Evolutionary conservation across 1,284 basidiomycete genomes (phyloP).

Genomic region (Schizophyllum commune): DNA sequence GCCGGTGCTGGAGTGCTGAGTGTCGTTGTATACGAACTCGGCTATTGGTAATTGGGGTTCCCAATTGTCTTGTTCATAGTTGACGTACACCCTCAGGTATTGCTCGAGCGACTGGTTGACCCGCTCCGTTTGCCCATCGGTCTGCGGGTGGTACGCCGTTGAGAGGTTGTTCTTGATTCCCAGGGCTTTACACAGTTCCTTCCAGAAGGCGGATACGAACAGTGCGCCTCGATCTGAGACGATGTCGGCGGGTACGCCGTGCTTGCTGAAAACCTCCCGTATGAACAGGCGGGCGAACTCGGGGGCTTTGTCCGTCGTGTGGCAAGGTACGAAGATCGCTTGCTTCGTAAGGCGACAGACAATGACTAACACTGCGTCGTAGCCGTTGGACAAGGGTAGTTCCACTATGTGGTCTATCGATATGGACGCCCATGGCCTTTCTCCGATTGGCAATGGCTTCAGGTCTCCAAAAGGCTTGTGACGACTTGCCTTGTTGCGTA

Average conservation of each 20-base stretch:
- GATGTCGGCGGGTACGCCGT: conserved; percentile 18
- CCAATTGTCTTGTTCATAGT: conserved; percentile 31
- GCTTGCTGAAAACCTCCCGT: conserved; percentile 24
- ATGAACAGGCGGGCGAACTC: conserved; percentile 22
- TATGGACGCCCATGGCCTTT: conserved; percentile 14
- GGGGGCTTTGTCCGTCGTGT: conserved; percentile 17
- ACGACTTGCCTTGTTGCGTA: conserved; percentile 19
- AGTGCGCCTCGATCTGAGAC: conserved; percentile 22
- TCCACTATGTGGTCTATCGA: conserved; percentile 28
- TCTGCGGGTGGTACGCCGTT: conserved; percentile 28
- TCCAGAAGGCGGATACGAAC: conserved; percentile 17
- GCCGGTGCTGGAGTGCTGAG: conserved; percentile 16
- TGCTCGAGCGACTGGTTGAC: conserved; percentile 12
- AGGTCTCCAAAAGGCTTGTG: conserved; percentile 15
- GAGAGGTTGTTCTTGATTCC: conserved; percentile 25
- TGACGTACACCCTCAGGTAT: conserved; percentile 12
- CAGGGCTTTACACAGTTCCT: conserved; percentile 15
- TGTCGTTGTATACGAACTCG: conserved; percentile 25
- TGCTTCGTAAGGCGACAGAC: conserved; percentile 31
- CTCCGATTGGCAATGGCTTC: conserved; percentile 23
- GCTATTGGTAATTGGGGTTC: conserved; percentile 16
- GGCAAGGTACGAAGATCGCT: conserved; percentile 25
- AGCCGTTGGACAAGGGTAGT: conserved; percentile 20
- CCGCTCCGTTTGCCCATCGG: conserved; percentile 13
- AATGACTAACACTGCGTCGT: conserved; percentile 28